Percentiles rank a stretch among this genome's conserved stretches.
Conservation (phyloP, 2,329 filamentous ascomycete species). For the Fusarium decemcellulare region DNA sequence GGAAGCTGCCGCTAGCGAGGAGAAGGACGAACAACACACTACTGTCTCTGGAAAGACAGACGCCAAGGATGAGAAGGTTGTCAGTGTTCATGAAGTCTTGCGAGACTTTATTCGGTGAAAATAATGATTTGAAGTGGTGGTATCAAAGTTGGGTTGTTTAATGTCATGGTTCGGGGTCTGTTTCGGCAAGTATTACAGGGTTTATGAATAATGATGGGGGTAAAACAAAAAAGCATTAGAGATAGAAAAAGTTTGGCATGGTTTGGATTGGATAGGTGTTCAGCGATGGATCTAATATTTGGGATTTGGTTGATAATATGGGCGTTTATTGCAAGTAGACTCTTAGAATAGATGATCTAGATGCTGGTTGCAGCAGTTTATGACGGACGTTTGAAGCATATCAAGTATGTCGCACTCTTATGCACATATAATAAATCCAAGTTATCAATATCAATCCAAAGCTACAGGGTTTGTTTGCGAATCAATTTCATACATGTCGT, state of each 20-base stretch:
- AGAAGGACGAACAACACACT: background rate
- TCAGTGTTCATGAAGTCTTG: background rate
- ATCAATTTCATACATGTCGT: background rate
- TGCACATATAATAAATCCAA: background rate
- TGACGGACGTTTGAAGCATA: background rate
- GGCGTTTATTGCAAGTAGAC: background rate
- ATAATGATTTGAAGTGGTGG: background rate
- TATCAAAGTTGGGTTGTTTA: background rate
- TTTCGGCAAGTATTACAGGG: background rate
- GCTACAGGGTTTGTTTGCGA: no score
- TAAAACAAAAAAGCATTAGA: background rate
- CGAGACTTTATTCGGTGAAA: background rate
- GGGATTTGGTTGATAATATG: background rate
- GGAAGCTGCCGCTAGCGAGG: background rate
- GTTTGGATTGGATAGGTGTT: background rate
- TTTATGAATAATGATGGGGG: slow-evolving; percentile 1
- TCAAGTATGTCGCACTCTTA: background rate
- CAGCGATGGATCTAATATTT: slow-evolving; percentile 1
- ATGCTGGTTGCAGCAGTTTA: background rate
- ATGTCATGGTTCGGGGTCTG: background rate
- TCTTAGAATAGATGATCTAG: background rate
- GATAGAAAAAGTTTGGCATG: background rate
- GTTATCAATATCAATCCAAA: background rate
- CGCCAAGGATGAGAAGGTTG: background rate
- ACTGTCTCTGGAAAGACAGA: background rate